Evolutionary conservation across 2,329 filamentous ascomycete species (phyloP).

Genomic region (Trichoderma semiorbis): DNA sequence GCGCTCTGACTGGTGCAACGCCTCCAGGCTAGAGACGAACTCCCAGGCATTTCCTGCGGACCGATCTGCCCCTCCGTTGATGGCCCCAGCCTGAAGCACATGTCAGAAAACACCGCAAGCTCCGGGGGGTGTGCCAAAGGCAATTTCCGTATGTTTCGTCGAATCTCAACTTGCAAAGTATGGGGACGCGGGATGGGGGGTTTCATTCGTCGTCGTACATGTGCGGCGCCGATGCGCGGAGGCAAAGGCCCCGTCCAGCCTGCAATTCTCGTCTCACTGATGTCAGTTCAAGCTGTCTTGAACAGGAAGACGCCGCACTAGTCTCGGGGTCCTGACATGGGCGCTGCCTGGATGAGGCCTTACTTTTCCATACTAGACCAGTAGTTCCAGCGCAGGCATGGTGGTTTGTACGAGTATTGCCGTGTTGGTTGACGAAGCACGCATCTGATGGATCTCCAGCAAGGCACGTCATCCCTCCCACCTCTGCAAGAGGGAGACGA

Average conservation of each 20-base stretch:
- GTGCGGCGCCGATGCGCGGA: slow-evolving; percentile 14
- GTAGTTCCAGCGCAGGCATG: not conserved
- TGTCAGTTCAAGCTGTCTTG: slow-evolving; percentile 5
- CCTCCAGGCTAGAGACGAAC: slow-evolving; percentile 7
- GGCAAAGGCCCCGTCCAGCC: not conserved
- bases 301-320: slow-evolving; percentile 3
- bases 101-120: slow-evolving; percentile 28
- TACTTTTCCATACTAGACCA: not conserved
- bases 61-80: slow-evolving; percentile 24
- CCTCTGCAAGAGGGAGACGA: not conserved
- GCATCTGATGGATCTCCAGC: slow-evolving; percentile 2
- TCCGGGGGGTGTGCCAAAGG: slow-evolving; percentile 7
- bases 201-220: slow-evolving; percentile 12
- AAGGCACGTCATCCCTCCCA: not conserved
- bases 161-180: not conserved
- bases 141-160: slow-evolving; percentile 7
- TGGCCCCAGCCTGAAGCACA: slow-evolving; percentile 24
- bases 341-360: not conserved
- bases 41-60: slow-evolving; percentile 15
- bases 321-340: slow-evolving; percentile 13
- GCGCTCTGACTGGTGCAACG: slow-evolving; percentile 14
- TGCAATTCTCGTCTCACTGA: slow-evolving; percentile 8
- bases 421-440: not conserved
- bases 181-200: slow-evolving; percentile 7
- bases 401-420: not conserved